Base-by-base conservation (phyloP, 352 stramenopile genomes). In the Pythium oligandrum region DNA sequence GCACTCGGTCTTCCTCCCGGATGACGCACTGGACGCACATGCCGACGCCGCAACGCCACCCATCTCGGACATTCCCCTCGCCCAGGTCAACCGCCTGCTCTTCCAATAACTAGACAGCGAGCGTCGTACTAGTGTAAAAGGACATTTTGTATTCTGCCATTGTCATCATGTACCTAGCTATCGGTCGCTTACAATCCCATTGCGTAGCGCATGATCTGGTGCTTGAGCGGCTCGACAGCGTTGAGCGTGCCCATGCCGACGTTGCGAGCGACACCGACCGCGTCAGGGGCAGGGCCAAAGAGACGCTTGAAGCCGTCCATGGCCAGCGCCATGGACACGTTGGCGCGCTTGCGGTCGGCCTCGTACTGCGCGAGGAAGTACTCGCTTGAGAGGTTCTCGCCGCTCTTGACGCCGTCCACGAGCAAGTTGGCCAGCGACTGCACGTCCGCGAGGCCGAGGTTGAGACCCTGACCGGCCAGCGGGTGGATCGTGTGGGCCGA, bases 401-500 rank as follows among this genome's bases (percentile, higher is more conserved):
- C 90, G 39, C 70, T 75, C 64, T 81, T 74, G 51, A 95, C 73
- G 39, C 83, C 88, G 26, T 93, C 79, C 3, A 80, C 58, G 10
- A 97, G 71, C 48, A 91, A 58, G 44, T 78, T 51, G 38, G 75
- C 71, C 33, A 97, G 75, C 64, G 80, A 73, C 42, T 87, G 55
- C 5, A 97, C 93, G 71, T 98, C 95, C 39, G 73, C 87, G 31
- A 98, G 68, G 11, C 95, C 95, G 44, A 98, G 71, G 81, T 98
- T 98, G 43, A 98, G 73, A 7, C 93, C 93, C 73, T 98, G 95
- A 40, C 95, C 95, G 3, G 95, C 95, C 57, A 98, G 91, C 36
- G 95, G 95, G 74, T 98, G 95, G 53, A 98, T 94, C 42, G 93
- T 95, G 76, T 98, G 95, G 34, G 95, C 95, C 5, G 95, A 96